Conservation (phyloP, 768 basidiomycete species). For the Pholiota microspora region DNA sequence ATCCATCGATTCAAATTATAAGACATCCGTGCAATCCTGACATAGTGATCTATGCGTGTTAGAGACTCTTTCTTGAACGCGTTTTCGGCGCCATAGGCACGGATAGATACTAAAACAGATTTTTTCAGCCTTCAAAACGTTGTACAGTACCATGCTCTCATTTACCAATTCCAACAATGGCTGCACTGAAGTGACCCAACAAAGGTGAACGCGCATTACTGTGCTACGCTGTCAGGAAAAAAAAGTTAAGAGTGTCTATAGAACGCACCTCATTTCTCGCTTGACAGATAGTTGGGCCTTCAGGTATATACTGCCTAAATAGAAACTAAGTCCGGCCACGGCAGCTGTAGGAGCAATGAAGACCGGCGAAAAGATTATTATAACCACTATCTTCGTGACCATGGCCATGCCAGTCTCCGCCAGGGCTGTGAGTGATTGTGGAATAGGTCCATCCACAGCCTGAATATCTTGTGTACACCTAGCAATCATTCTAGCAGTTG, state of each 20-base stretch:
- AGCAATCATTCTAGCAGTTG: constrained; percentile 15
- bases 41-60: constrained; percentile 50
- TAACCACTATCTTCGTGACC: constrained; percentile 37
- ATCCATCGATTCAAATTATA: constrained; percentile 48
- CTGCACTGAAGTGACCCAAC: constrained; percentile 19
- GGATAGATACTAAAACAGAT: constrained; percentile 40
- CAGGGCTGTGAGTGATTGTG: constrained; percentile 26
- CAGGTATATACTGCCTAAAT: constrained; percentile 42
- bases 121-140: not conserved
- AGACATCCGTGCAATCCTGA: constrained; percentile 40
- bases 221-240: not conserved
- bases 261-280: constrained; percentile 30
- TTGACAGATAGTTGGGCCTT: constrained; percentile 41
- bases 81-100: constrained; percentile 60
- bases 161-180: constrained; percentile 52
- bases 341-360: constrained; percentile 40
- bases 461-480: constrained; percentile 26
- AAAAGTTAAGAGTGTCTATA: not conserved
- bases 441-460: constrained; percentile 44
- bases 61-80: constrained; percentile 41
- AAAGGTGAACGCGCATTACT: constrained; percentile 18
- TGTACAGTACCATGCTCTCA: not conserved
- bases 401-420: constrained; percentile 28
- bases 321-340: constrained; percentile 38
- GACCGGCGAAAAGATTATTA: constrained; percentile 38